A percentile compares a stretch with the other conserved stretches of the same genome.
phyloP scores from a whole-genome alignment of 768 basidiomycete species.

The Trametes meyenii region DNA sequence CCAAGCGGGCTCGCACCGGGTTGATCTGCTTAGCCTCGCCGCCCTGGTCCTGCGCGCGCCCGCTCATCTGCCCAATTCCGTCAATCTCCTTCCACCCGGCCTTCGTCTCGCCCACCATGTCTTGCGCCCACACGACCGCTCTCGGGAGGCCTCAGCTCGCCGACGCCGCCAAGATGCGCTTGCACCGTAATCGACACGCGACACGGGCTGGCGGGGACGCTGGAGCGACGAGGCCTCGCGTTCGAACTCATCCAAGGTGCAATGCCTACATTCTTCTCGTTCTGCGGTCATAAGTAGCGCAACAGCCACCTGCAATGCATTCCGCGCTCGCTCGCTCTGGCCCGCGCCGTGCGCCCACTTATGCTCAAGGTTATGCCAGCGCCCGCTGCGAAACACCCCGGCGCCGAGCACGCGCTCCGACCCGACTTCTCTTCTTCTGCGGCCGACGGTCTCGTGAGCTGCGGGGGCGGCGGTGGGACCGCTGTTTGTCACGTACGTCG shows the following conservation, averaged over 20 bases:
- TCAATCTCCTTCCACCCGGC: not conserved
- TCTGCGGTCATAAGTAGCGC: not conserved
- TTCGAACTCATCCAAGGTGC: not conserved
- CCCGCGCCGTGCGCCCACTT: not conserved
- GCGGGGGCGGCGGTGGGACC: too few relatives aligned
- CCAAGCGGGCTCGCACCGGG: conserved; percentile 10
- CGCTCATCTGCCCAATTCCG: conserved; percentile 23
- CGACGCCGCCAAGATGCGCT: not conserved
- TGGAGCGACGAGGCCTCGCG: too few relatives aligned
- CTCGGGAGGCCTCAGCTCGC: not conserved
- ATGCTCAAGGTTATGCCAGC: conserved; percentile 12
- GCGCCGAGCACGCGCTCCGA: too few relatives aligned
- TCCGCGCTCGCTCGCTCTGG: not conserved
- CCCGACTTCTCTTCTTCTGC: too few relatives aligned
- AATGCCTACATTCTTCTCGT: not conserved
- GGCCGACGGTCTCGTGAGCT: too few relatives aligned
- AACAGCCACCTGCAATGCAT: not conserved
- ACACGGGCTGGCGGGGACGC: too few relatives aligned
- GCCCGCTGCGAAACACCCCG: not conserved
- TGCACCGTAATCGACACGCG: too few relatives aligned
- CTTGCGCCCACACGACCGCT: conserved; percentile 1
- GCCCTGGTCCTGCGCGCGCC: conserved; percentile 24
- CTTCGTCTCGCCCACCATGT: not conserved
- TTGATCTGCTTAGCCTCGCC: conserved; percentile 25
- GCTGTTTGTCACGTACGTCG: too few relatives aligned